Conservation (phyloP, 2,329 filamentous ascomycete species). For the Myriosclerotinia curreyana region DNA sequence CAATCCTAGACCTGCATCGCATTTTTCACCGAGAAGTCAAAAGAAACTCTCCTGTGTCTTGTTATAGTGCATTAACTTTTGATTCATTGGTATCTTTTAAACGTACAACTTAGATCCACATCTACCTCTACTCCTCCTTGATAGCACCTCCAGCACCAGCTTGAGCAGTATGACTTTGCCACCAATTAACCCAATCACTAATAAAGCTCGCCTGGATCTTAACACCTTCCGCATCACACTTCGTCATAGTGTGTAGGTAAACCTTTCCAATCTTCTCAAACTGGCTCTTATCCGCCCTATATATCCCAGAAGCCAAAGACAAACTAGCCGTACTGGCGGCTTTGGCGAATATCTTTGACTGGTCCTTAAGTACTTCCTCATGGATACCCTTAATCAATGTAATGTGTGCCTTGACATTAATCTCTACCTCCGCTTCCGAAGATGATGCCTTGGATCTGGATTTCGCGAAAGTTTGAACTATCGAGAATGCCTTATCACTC, state of each 20-base stretch:
- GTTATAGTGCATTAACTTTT: neutral
- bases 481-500: slow-evolving; percentile 66
- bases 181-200: slow-evolving; percentile 73
- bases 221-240: slow-evolving; percentile 56
- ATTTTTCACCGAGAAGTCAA: no score
- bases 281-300: slow-evolving; percentile 51
- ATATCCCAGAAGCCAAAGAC: slow-evolving; percentile 61
- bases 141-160: slow-evolving; percentile 1
- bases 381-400: slow-evolving; percentile 66
- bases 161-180: slow-evolving; percentile 46
- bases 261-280: slow-evolving; percentile 57
- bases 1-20: no score
- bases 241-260: slow-evolving; percentile 61
- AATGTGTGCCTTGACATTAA: slow-evolving; percentile 42
- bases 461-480: slow-evolving; percentile 71
- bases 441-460: slow-evolving; percentile 55
- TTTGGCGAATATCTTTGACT: slow-evolving; percentile 67
- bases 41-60: no score
- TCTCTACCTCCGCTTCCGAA: slow-evolving; percentile 45
- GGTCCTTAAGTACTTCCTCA: slow-evolving; percentile 58
- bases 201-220: slow-evolving; percentile 66
- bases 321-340: slow-evolving; percentile 72
- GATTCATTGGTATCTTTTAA: slow-evolving; percentile 13
- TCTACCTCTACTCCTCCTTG: slow-evolving; percentile 6
- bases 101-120: slow-evolving; percentile 3